Evolutionary conservation across 2,329 filamentous ascomycete genomes (phyloP).

Genomic region (Penicillium sp.): DNA sequence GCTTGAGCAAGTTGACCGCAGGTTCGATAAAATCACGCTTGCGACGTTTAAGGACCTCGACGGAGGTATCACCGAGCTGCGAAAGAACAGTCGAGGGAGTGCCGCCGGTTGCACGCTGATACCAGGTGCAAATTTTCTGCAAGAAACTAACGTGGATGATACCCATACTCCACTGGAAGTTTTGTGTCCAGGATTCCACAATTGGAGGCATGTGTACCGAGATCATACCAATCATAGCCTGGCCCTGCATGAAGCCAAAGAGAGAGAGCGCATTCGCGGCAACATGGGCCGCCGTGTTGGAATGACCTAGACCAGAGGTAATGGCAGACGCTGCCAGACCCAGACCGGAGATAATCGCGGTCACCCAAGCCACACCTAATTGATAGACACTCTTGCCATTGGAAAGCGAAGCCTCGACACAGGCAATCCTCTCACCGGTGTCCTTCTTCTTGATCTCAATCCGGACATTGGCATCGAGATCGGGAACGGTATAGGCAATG

Average conservation of each 20-base stretch:
- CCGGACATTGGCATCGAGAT: conserved; percentile 83
- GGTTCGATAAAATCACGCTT: conserved; percentile 54
- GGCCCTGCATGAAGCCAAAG: conserved; percentile 91
- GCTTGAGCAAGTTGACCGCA: conserved; percentile 30
- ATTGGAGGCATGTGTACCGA: conserved; percentile 82
- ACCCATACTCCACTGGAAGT: conserved; percentile 98
- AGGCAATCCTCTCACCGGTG: conserved; percentile 70
- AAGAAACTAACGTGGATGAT: conserved; percentile 87
- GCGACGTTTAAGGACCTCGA: conserved; percentile 72
- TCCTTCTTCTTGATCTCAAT: conserved; percentile 76
- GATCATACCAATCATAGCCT: conserved; percentile 87
- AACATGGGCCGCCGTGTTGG: conserved; percentile 91
- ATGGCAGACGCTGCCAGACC: conserved; percentile 83
- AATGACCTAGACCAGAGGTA: conserved; percentile 86
- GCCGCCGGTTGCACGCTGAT: conserved; percentile 89
- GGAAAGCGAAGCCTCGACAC: conserved; percentile 82
- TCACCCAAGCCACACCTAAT: conserved; percentile 83
- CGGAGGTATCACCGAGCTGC: conserved; percentile 72
- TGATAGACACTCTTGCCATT: conserved; percentile 93
- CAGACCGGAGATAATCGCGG: conserved; percentile 83
- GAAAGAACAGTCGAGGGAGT: conserved; percentile 78
- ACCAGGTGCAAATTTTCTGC: conserved; percentile 90
- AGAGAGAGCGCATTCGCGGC: conserved; percentile 92
- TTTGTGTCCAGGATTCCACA: conserved; percentile 90
- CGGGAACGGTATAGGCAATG: conserved; percentile 86